These are phyloP conservation scores for Rhynchosporium graminicola DNA, from an alignment of 2,329 filamentous ascomycete species.

Conservation along the genomic window DNA sequence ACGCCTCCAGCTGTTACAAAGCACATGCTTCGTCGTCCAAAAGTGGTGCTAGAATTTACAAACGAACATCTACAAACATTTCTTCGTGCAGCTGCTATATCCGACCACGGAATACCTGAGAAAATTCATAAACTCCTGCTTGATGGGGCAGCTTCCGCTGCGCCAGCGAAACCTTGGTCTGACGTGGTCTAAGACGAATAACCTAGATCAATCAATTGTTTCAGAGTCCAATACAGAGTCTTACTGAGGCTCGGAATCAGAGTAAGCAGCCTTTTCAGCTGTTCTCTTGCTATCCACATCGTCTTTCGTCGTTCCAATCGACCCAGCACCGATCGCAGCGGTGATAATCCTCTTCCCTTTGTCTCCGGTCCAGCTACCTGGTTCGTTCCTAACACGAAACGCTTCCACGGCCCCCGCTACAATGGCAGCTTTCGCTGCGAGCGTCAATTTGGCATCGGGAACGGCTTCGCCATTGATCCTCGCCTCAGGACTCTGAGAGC, in stretches of 20 bases:
- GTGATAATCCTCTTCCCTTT: constrained; percentile 4
- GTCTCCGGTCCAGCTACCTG: constrained; percentile 3
- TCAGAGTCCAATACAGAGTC: neutral
- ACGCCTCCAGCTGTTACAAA: neutral
- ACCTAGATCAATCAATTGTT: too few relatives aligned
- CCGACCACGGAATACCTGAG: neutral
- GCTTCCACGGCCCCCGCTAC: constrained; percentile 7
- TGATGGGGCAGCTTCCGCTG: too few relatives aligned
- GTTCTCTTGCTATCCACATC: neutral
- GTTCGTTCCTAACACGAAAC: constrained; percentile 4
- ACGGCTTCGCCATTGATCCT: neutral
- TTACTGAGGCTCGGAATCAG: neutral
- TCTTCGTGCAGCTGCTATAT: neutral
- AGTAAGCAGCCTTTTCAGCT: neutral
- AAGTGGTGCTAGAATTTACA: neutral
- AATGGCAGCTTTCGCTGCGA: constrained; percentile 3
- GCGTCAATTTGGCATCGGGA: neutral
- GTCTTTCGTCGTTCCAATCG: neutral
- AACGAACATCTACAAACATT: neutral
- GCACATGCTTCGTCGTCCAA: constrained; percentile 2
- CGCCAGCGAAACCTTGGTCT: too few relatives aligned
- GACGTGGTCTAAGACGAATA: too few relatives aligned
- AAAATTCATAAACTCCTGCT: neutral
- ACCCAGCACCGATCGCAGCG: constrained; percentile 7
- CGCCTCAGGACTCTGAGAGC: neutral